phyloP scores from a whole-genome alignment of 345 rosid species.

The Camelina laxa region DNA sequence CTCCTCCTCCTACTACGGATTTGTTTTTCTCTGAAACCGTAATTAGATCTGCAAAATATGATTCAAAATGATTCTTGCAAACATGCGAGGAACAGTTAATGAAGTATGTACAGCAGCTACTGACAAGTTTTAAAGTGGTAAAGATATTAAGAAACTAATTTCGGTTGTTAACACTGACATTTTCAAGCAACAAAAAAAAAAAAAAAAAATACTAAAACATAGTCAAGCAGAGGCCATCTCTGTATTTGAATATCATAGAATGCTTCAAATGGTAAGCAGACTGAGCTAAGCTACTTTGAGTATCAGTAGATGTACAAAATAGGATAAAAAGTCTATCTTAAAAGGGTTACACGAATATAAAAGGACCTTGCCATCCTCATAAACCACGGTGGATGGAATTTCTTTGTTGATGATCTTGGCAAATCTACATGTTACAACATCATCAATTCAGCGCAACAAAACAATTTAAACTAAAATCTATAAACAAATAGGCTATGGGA shows the following conservation, averaged over 20 bases:
- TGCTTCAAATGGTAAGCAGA: neutral
- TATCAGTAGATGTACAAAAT: neutral
- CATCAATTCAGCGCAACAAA: neutral
- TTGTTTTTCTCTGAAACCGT: too few species aligned
- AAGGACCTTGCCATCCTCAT: slow-evolving; percentile 82
- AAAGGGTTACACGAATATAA: neutral
- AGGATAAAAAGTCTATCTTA: neutral
- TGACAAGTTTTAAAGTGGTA: neutral
- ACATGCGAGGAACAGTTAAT: neutral
- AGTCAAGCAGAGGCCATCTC: neutral
- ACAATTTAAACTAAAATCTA: neutral
- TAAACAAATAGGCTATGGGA: neutral
- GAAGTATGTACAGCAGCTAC: slow-evolving; percentile 10
- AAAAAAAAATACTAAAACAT: neutral
- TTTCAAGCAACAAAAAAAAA: neutral
- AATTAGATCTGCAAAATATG: slow-evolving; percentile 49
- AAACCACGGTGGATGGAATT: slow-evolving; percentile 81
- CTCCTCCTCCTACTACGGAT: too few species aligned
- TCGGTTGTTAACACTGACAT: neutral
- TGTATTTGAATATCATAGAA: neutral
- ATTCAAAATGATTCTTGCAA: slow-evolving; percentile 6
- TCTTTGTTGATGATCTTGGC: slow-evolving; percentile 92
- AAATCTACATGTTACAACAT: slow-evolving; percentile 57
- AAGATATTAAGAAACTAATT: neutral
- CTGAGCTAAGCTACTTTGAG: neutral